Evolutionary conservation across 225 moss, liverwort and hornwort genomes (phyloP), one percentile per base, ranked within the genome.

Genomic region (Neckera pumila): DNA sequence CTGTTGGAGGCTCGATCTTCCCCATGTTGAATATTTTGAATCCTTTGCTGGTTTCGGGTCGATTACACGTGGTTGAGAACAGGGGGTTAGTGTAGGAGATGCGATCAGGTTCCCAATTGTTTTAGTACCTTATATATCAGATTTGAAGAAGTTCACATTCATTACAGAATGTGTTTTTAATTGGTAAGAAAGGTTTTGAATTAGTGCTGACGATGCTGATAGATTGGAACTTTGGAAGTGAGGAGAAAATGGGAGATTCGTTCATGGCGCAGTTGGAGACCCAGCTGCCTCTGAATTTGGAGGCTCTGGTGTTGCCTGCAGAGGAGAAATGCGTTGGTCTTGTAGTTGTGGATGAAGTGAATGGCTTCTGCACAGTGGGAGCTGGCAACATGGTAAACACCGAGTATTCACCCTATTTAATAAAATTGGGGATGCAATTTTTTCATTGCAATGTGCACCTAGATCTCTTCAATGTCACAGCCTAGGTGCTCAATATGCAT

Each of bases 301-400:
- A 91, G 84, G 43, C 56, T 78, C 53, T 92, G 89, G 91, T 76
- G 88, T 77, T 93, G 58, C 92, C 92, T 64, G 79, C 76, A 3
- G 33, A 88, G 56, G 85, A 80, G 28, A 93, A 92, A 69, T 47
- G 84, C 26, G 77, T 94, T 7, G 94, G 94, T 56, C 90, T 94
- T 76, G 93, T 92, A 30, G 86, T 95, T 74, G 91, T 93, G 85
- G 95, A 95, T 88, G 95, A 92, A 90, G 92, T 93, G 49, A 93
- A 95, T 56, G 93, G 93, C 72, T 95, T 93, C 40, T 95, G 93
- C 84, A 95, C 92, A 13, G 92, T 95, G 59, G 91, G 91, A 84
- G 89, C 72, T 80, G 92, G 95, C 49, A 87, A 90, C 74, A 31
- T 93, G 88, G 93, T 92, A 49, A 87, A 83, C 22, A 58, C 67